Base-by-base conservation (phyloP, 2,329 filamentous ascomycete species). In the Phialocephala sp. region DNA sequence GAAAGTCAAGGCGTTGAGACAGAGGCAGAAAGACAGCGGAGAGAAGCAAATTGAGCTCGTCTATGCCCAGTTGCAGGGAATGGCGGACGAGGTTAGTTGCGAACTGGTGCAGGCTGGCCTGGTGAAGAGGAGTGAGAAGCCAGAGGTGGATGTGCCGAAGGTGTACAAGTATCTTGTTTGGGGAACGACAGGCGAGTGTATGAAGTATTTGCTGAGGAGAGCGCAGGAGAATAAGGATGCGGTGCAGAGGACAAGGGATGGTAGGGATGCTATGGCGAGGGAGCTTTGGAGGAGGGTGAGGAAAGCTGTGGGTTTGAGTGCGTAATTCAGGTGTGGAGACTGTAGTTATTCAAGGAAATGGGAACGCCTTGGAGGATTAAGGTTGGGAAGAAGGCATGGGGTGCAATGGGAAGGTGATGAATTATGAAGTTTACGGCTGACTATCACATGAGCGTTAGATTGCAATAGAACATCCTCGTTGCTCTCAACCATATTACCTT, bases 1-100 rank as follows among this genome's bases (percentile, higher is more conserved):
- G 27, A 82, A 80, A 58, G 85, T 85, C 15, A 83, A 84, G 27
- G 80, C 79, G 14, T 78, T 89, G 32, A 80, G 85, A 64, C 82
- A 83, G 70, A 77, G 73, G 72, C 73, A 75, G 41, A 67, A 77
- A 62, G 73, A 79, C 8, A 67, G 64, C 2, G 77, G 79, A 12
- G 76, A 79, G 59, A 72, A 77, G 43, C 76, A 76, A 24, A 77
- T 77, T 1, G 81, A 84, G 52, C 77, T 85, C 1, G 80, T 82
- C 0, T 93, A 92, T 77, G 91, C 91, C 2, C 94, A 97, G 80
- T 85, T 97, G 0, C 91, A 94, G 81, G 94, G 94, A 47, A 98
- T 98, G 94, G 94, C 94, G 1, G 94, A 98, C 72, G 94, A 97
- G 76, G 88, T 98, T 60, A 93, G 90, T 76, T 89, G 87, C 75